Evolutionary conservation across 1,139 yeast genomes (phyloP).

Genomic region (Lodderomyces oxycetoniae): DNA sequence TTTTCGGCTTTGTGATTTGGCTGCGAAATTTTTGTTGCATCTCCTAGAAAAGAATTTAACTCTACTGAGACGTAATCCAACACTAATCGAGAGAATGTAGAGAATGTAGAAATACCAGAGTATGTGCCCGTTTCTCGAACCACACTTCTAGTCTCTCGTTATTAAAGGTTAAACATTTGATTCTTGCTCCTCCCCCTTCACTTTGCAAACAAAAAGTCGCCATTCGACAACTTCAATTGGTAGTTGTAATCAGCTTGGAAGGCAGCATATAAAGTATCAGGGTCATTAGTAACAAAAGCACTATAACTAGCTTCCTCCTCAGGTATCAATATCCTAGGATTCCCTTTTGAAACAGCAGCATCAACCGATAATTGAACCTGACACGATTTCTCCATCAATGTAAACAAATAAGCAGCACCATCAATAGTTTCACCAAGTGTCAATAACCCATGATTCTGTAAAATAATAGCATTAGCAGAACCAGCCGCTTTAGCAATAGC

Average conservation of each 20-base stretch:
- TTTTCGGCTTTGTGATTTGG: too few relatives aligned
- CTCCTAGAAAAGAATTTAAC: too few relatives aligned
- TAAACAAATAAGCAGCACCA: conserved; percentile 72
- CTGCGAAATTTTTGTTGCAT: too few relatives aligned
- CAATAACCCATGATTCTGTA: conserved; percentile 72
- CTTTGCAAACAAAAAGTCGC: conserved; percentile 7
- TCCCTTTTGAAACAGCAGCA: conserved; percentile 17
- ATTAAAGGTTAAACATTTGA: too few relatives aligned
- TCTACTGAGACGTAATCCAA: too few relatives aligned
- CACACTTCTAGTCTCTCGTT: too few relatives aligned
- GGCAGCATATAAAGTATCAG: conserved; percentile 59
- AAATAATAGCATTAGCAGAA: conserved; percentile 55
- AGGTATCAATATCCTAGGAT: conserved; percentile 31
- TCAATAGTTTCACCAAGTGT: conserved; percentile 74
- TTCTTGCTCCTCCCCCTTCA: too few relatives aligned
- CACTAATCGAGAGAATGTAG: too few relatives aligned
- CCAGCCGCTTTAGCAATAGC: conserved; percentile 66
- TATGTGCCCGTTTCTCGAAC: too few relatives aligned
- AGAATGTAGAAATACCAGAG: too few relatives aligned
- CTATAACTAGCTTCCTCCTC: conserved; percentile 67
- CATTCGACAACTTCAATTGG: conserved; percentile 12
- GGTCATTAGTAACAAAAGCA: conserved; percentile 51
- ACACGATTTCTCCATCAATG: conserved; percentile 63
- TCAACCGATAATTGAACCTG: conserved; percentile 61
- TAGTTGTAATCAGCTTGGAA: conserved; percentile 50